Base-by-base conservation (phyloP, 306 rosid genomes). In the Sicyos baderoa region DNA sequence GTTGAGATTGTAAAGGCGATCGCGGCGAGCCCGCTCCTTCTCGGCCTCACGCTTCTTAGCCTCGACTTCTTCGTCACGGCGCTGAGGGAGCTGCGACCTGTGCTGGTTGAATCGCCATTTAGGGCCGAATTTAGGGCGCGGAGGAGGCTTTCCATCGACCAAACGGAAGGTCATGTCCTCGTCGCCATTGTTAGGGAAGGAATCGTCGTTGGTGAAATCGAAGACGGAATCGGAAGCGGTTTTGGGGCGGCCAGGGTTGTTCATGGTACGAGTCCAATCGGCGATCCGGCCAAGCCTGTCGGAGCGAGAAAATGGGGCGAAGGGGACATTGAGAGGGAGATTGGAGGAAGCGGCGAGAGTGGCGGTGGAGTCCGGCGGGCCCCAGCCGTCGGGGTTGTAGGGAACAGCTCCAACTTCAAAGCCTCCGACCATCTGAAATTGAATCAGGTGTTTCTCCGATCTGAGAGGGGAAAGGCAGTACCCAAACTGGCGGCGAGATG, bases 1-100 rank as follows among this genome's bases (percentile, higher is more conserved):
- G 73, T 92, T 92, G 45, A 71, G 68, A 55, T 92, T 81, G 77
- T 92, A 92, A 5, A 77, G 91, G 0, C 98, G 89, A 25, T 92
- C 96, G 1, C 95, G 88, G 58, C 96, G 96, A 0, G 98, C 91
- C 2, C 96, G 75, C 8, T 92, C 98, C 76, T 92, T 92, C 91
- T 92, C 98, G 0, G 85, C 87, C 71, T 92, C 91, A 7, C 98
- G 89, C 78, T 90, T 89, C 4, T 62, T 51, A 0, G 98, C 96
- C 70, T 92, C 98, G 0, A 92, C 95, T 61, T 92, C 96, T 48
- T 89, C 98, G 22, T 92, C 96, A 2, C 91, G 95, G 19, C 98
- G 93, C 72, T 92, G 98, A 0, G 98, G 98, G 3, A 92, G 93
- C 65, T 89, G 96, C 5, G 69, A 61, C 0, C 85, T 70, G 9